phyloP scores from a whole-genome alignment of 768 basidiomycete species.

The Lanmaoa rubissima region DNA sequence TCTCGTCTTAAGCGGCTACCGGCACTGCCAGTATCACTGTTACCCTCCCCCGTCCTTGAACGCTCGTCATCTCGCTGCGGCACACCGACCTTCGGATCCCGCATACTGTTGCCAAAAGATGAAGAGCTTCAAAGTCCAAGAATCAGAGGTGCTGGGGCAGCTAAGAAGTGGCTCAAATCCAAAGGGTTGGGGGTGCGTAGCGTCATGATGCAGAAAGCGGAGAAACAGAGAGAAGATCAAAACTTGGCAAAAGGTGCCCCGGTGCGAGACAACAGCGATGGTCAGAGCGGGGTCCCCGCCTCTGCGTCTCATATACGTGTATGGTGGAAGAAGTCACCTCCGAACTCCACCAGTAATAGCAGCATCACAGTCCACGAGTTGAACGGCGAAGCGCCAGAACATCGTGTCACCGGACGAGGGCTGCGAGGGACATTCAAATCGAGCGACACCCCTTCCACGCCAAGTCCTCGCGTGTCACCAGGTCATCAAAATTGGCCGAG shows the following conservation, averaged over 20 bases:
- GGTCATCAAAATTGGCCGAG: constrained; percentile 23
- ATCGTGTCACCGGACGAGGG: constrained; percentile 2
- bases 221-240: constrained; percentile 22
- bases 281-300: background rate
- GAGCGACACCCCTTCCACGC: constrained; percentile 16
- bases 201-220: constrained; percentile 21
- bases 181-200: constrained; percentile 29
- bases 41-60: constrained; percentile 35
- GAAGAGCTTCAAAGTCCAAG: constrained; percentile 23
- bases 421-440: constrained; percentile 10
- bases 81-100: constrained; percentile 63
- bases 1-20: constrained; percentile 10
- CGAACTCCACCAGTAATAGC: constrained; percentile 11
- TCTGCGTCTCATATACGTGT: constrained; percentile 25
- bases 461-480: constrained; percentile 20
- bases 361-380: constrained; percentile 11
- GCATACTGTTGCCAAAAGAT: constrained; percentile 29
- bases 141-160: constrained; percentile 12
- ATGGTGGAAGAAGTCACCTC: constrained; percentile 31
- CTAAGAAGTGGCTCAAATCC: constrained; percentile 31
- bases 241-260: background rate
- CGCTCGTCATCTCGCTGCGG: constrained; percentile 53
- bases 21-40: constrained; percentile 7
- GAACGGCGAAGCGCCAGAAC: constrained; percentile 1
- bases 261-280: constrained; percentile 1